phyloP scores from a whole-genome alignment of 2,329 filamentous ascomycete species.

The Cladosporium sp. region DNA sequence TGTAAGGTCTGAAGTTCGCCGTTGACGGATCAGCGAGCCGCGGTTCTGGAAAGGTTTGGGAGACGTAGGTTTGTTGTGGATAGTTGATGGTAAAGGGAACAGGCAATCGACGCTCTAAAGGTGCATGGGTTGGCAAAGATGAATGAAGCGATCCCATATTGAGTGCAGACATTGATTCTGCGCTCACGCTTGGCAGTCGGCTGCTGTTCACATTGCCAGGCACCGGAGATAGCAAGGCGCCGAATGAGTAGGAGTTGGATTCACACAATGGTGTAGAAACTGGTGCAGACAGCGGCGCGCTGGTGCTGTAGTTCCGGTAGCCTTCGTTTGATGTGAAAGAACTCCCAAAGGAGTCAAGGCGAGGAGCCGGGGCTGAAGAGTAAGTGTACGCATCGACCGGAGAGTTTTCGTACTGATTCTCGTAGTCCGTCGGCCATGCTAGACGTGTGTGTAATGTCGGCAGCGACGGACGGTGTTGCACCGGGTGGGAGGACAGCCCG shows the following conservation, averaged over 20 bases:
- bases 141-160: slow-evolving; percentile 32
- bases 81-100: slow-evolving; percentile 18
- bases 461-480: slow-evolving; percentile 18
- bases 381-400: slow-evolving; percentile 27
- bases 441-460: slow-evolving; percentile 27
- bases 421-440: slow-evolving; percentile 20
- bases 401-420: slow-evolving; percentile 27
- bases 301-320: slow-evolving; percentile 24
- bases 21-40: slow-evolving; percentile 22
- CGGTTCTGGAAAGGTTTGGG: slow-evolving; percentile 21
- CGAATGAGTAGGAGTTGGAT: slow-evolving; percentile 26
- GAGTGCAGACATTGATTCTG: slow-evolving; percentile 27
- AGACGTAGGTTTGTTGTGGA: slow-evolving; percentile 14
- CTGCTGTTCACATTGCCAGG: slow-evolving; percentile 16
- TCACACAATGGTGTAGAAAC: slow-evolving; percentile 20
- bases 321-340: slow-evolving; percentile 22
- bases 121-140: slow-evolving; percentile 28
- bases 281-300: slow-evolving; percentile 23
- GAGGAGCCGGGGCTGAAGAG: slow-evolving; percentile 19
- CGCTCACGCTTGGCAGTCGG: slow-evolving; percentile 25
- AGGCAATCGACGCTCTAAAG: slow-evolving; percentile 29
- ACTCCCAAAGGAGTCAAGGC: slow-evolving; percentile 25
- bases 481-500: slow-evolving; percentile 4
- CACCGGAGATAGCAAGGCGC: slow-evolving; percentile 21
- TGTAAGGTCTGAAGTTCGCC: slow-evolving; percentile 18